A percentile compares a stretch with the other conserved stretches of the same genome.
Conservation (phyloP, 768 basidiomycete genomes). For the Inosperma sp. region DNA sequence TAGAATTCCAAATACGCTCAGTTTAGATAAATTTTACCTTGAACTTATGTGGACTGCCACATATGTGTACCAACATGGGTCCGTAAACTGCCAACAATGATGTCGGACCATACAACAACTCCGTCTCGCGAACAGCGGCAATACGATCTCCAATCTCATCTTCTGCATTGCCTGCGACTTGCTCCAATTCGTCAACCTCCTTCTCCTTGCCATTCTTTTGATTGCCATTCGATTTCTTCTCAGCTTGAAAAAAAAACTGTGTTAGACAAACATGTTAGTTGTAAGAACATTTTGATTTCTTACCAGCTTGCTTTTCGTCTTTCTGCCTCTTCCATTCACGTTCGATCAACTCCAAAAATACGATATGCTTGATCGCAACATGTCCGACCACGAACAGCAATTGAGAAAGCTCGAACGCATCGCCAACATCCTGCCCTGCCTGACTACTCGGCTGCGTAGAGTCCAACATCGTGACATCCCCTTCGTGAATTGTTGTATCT, state of each 20-base stretch:
- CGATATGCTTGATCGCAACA: conserved; percentile 96
- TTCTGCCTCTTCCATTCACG: conserved; percentile 96
- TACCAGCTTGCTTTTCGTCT: conserved; percentile 80
- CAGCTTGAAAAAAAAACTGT: conserved; percentile 36
- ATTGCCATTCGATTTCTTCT: conserved; percentile 45
- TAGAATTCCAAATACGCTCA: conserved; percentile 6
- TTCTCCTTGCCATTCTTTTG: conserved; percentile 38
- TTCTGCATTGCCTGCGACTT: conserved; percentile 95
- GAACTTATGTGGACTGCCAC: conserved; percentile 85
- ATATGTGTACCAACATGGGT: conserved; percentile 86
- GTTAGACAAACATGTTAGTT: too few species aligned
- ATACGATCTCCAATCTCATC: conserved; percentile 97
- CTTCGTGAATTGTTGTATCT: conserved; percentile 27
- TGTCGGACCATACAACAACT: conserved; percentile 77
- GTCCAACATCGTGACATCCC: conserved; percentile 26
- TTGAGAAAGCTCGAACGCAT: conserved; percentile 86
- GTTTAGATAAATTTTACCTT: conserved; percentile 48
- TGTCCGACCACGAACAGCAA: conserved; percentile 95
- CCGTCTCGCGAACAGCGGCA: conserved; percentile 75
- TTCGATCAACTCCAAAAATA: conserved; percentile 92
- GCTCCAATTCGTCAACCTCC: conserved; percentile 86
- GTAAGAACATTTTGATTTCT: conserved; percentile 20
- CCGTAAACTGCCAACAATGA: conserved; percentile 84
- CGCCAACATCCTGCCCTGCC: conserved; percentile 55
- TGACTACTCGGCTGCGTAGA: conserved; percentile 21